phyloP scores from a whole-genome alignment of 768 basidiomycete genomes.

The Lentinus tigrinus region DNA sequence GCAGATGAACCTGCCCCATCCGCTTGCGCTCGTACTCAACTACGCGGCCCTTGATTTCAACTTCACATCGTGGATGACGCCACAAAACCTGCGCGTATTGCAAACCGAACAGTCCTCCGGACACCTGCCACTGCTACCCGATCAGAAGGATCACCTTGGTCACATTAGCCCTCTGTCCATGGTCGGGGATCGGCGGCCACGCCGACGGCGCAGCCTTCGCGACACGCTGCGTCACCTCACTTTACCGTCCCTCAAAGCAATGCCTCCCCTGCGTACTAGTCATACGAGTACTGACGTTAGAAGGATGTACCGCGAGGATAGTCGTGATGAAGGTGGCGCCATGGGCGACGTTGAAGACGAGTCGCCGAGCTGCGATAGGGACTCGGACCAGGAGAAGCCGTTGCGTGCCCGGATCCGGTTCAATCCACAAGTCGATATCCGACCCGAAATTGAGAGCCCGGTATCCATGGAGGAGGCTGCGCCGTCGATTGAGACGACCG shows the following conservation, averaged over 20 bases:
- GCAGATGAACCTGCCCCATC: conserved; percentile 58
- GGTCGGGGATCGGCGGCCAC: conserved; percentile 60
- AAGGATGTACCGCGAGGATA: not conserved
- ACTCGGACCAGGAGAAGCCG: conserved; percentile 78
- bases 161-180: conserved; percentile 91
- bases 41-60: conserved; percentile 97
- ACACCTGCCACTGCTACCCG: conserved; percentile 71
- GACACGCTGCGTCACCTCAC: conserved; percentile 24
- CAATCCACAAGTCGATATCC: conserved; percentile 17
- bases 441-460: not conserved
- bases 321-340: conserved; percentile 45
- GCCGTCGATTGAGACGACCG: conserved; percentile 21
- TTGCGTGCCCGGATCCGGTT: conserved; percentile 71
- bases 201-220: conserved; percentile 32
- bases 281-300: conserved; percentile 2
- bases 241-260: conserved; percentile 16
- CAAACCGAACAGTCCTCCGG: conserved; percentile 86
- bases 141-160: conserved; percentile 78
- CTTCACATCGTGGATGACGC: conserved; percentile 96
- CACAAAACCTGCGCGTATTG: conserved; percentile 77
- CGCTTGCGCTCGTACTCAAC: conserved; percentile 80
- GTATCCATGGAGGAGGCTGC: not conserved
- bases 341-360: conserved; percentile 51
- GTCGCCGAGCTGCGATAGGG: conserved; percentile 38
- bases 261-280: not conserved